Evolutionary conservation across 1,139 yeast species (phyloP), one percentile per base, ranked within the genome.

Genomic region (Magnusiomyces magnusii): DNA sequence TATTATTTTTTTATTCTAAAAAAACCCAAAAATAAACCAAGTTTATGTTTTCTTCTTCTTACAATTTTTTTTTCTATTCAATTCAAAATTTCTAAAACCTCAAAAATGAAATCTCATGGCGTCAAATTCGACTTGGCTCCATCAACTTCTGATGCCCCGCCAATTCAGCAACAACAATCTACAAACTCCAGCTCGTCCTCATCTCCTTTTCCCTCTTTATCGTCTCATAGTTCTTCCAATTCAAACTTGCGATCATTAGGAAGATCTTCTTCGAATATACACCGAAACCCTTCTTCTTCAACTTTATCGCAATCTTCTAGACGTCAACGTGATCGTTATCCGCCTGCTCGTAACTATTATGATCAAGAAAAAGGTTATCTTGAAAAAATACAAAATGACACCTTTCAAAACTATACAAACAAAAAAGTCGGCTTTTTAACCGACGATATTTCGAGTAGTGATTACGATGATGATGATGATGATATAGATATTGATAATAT

Each of bases 361-460:
- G 82, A 84, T 1, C 93, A 87, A 67, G 95, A 88, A 69, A 79
- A 80, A 66, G 82, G 85, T 0, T 88, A 88, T 68, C 71, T 88
- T 58, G 80, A 81, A 60, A 82, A 83, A 67, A 80, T 88, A 67
- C 79, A 82, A 59, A 84, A 85, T 65, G 87, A 83, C 65, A 73
- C 78, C 54, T 9, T 76, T 15, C 90, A 87, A 68, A 95, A 87
- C 65, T 86, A 71, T 57, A 68, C 68, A 57, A 65, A 66, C 24
- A 64, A 66, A 44, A 19, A 23, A 27, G 49, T 17, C 3, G 44
- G 44, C 17, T 19, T 41, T 9, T 41, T 41, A 19, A 58, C 65
- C 61, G 73, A 70, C 36, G 58, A 62, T 2, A 70, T 66, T 24
- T 58, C 66, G 10, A 66, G 64, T n/a, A 57, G 58, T 19, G 66